Percentiles rank a stretch among this genome's conserved stretches.
These are phyloP conservation scores for Tulasnella sp. DNA, from an alignment of 768 basidiomycete genomes.

Conservation along the genomic window DNA sequence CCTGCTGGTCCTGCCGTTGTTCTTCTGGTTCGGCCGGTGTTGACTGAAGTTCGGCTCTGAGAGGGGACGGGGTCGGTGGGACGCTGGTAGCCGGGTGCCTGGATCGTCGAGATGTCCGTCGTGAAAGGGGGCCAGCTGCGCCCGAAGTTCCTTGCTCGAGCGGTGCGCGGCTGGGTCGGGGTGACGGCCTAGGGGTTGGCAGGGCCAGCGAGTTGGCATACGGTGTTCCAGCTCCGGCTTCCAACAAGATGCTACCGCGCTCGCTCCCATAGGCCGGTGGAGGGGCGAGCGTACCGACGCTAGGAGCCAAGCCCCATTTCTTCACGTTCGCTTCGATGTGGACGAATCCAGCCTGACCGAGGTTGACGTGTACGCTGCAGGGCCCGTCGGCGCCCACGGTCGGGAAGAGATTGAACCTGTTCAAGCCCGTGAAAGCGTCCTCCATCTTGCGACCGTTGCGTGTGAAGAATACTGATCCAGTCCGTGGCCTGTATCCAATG, in stretches of 20 bases:
- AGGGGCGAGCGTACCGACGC: conserved; percentile 93
- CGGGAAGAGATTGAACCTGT: conserved; percentile 91
- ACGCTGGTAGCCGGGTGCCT: conserved; percentile 36
- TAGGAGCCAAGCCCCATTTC: conserved; percentile 98
- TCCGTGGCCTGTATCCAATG: conserved; percentile 91
- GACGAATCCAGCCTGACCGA: conserved; percentile 97
- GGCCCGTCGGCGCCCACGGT: conserved; percentile 95
- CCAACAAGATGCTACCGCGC: conserved; percentile 89
- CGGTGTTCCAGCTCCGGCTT: conserved; percentile 63
- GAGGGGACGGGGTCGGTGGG: conserved; percentile 59
- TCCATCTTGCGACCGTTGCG: conserved; percentile 96
- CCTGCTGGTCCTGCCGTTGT: background rate
- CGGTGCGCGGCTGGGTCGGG: background rate
- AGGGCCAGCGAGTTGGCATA: conserved; percentile 23
- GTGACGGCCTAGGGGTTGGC: background rate
- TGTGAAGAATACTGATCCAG: conserved; percentile 98
- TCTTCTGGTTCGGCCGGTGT: background rate
- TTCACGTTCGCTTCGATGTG: conserved; percentile 99
- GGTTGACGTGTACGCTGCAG: conserved; percentile 93
- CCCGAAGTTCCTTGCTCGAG: conserved; percentile 42
- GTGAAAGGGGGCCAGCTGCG: conserved; percentile 42
- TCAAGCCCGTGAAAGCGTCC: conserved; percentile 89
- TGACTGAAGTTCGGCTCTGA: conserved; percentile 47
- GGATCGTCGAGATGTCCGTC: conserved; percentile 54
- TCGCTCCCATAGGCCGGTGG: conserved; percentile 98